Conservation (phyloP, 2,329 filamentous ascomycete species). For the Ophiostoma australiae region DNA sequence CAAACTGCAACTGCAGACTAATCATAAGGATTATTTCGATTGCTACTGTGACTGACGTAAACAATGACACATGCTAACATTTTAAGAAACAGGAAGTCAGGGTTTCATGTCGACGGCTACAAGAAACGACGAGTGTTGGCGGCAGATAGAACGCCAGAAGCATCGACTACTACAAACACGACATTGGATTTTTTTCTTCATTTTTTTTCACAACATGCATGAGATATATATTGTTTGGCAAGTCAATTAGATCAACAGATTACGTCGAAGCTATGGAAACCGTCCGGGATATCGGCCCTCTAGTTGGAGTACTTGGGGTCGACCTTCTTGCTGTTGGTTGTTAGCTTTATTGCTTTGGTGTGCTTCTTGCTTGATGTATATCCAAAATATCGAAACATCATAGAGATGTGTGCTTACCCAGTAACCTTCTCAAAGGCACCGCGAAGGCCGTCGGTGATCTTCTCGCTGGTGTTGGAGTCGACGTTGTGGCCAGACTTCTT, state of each 20-base stretch:
- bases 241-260: background rate
- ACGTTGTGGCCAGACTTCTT: slow-evolving; percentile 31
- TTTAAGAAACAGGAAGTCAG: no score
- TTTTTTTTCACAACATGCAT: background rate
- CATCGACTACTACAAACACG: no score
- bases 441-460: slow-evolving; percentile 36
- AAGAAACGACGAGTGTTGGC: no score
- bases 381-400: no score
- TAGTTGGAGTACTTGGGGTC: slow-evolving; percentile 34
- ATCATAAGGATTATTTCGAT: no score
- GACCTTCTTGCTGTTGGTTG: slow-evolving; percentile 35
- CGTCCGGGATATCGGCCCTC: background rate
- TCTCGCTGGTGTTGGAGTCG: slow-evolving; percentile 31
- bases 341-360: background rate
- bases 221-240: background rate
- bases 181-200: no score
- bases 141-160: background rate
- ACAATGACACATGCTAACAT: no score
- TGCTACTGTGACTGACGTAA: no score
- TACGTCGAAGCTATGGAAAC: background rate
- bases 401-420: slow-evolving; percentile 32
- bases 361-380: no score
- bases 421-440: slow-evolving; percentile 38
- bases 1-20: no score
- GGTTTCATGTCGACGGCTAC: no score